phyloP scores from a whole-genome alignment of 805 yeast genomes.

The Saccharomycopsis javanensis region DNA sequence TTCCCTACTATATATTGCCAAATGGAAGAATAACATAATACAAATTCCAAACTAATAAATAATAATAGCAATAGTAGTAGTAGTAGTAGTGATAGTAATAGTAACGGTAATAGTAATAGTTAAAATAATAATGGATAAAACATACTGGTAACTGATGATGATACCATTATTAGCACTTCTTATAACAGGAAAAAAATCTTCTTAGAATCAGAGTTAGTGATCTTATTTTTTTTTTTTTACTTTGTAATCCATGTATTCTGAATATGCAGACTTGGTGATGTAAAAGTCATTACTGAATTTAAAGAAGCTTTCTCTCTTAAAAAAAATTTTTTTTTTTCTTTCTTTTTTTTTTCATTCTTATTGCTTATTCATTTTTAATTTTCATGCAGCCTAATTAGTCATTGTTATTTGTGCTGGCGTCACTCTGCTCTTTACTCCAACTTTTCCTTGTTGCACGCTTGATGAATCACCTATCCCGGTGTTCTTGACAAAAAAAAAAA shows the following conservation, averaged over 20 bases:
- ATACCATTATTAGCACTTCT: too few species aligned
- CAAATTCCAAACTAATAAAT: too few species aligned
- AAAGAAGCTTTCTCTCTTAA: background rate
- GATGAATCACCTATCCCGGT: constrained; percentile 1
- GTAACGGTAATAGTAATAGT: too few species aligned
- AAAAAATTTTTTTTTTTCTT: background rate
- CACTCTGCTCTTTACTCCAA: background rate
- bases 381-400: constrained; percentile 1
- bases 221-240: too few species aligned
- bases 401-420: background rate
- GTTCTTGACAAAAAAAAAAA: constrained; percentile 2
- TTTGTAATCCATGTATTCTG: background rate
- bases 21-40: too few species aligned
- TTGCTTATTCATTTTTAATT: background rate
- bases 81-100: too few species aligned
- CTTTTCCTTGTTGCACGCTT: background rate
- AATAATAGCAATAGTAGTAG: too few species aligned
- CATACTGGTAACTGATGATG: too few species aligned
- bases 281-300: background rate
- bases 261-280: constrained; percentile 1
- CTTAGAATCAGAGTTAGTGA: too few species aligned
- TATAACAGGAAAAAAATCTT: too few species aligned
- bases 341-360: background rate
- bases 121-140: too few species aligned
- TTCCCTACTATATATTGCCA: too few species aligned